phyloP scores from a whole-genome alignment of 2,329 filamentous ascomycete genomes.

The Cryoendolithus antarcticus region DNA sequence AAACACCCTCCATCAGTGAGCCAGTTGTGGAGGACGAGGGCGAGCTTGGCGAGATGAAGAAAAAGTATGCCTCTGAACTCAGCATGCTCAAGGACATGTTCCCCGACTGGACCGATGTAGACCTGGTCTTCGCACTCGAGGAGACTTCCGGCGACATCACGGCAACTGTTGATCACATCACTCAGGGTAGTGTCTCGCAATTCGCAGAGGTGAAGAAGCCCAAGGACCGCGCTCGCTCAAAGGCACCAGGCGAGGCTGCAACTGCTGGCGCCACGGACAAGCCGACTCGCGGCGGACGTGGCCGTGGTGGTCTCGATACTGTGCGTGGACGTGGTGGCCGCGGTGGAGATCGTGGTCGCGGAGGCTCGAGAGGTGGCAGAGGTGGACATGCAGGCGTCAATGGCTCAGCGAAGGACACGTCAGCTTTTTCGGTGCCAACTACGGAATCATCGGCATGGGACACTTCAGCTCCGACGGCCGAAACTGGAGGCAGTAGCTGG shows the following conservation, averaged over 20 bases:
- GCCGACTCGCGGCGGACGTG: constrained; percentile 26
- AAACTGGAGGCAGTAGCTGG: constrained; percentile 12
- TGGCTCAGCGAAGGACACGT: constrained; percentile 50
- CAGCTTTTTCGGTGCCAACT: constrained; percentile 48
- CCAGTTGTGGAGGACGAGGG: constrained; percentile 66
- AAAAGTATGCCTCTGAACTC: constrained; percentile 71
- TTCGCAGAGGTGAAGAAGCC: constrained; percentile 76
- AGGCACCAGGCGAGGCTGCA: constrained; percentile 51
- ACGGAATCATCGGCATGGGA: constrained; percentile 57
- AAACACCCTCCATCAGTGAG: constrained; percentile 43
- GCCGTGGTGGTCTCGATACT: constrained; percentile 35
- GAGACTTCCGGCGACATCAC: constrained; percentile 70
- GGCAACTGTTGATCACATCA: constrained; percentile 63
- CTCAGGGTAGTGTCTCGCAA: constrained; percentile 68
- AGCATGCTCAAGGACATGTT: constrained; percentile 83
- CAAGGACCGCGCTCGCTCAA: constrained; percentile 61
- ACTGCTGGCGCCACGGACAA: constrained; percentile 40
- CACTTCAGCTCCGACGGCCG: constrained; percentile 28
- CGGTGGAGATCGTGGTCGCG: constrained; percentile 45
- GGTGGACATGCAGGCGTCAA: constrained; percentile 47
- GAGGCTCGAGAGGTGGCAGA: constrained; percentile 45
- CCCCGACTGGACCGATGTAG: constrained; percentile 87
- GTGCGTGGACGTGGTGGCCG: constrained; percentile 44
- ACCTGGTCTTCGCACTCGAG: constrained; percentile 83
- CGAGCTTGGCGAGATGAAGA: constrained; percentile 84